These are phyloP conservation scores for Salix caprea DNA, from an alignment of 345 rosid genomes.

Conservation along the genomic window DNA sequence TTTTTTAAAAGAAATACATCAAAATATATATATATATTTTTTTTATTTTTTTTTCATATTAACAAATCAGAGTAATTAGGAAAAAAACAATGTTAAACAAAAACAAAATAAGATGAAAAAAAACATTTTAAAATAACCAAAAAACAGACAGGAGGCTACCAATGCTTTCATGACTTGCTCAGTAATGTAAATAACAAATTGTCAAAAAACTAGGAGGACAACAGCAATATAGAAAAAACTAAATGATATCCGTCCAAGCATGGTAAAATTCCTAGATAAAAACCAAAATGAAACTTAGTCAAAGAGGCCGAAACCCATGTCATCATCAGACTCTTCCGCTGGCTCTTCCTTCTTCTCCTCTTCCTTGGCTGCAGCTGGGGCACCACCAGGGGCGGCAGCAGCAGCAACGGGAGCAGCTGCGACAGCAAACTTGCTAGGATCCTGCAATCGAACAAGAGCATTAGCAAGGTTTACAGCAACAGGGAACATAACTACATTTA, in stretches of 20 bases:
- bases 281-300: conserved; percentile 35
- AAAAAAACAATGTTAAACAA: too few relatives aligned
- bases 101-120: too few relatives aligned
- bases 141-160: background rate
- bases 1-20: too few relatives aligned
- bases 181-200: background rate
- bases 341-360: conserved; percentile 79
- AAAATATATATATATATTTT: too few relatives aligned
- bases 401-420: conserved; percentile 42
- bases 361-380: conserved; percentile 38
- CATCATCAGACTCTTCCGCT: conserved; percentile 81
- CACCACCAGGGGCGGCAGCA: conserved; percentile 20
- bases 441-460: conserved; percentile 30
- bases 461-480: background rate
- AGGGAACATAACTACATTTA: too few relatives aligned
- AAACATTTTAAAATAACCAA: too few relatives aligned
- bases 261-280: background rate
- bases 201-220: background rate
- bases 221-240: background rate
- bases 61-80: too few relatives aligned
- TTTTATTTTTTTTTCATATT: too few relatives aligned
- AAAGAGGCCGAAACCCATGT: conserved; percentile 81
- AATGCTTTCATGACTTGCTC: background rate
- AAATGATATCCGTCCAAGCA: background rate
- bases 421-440: conserved; percentile 73